These are phyloP conservation scores for Laburnicola sp. DNA, from an alignment of 2,329 filamentous ascomycete species.

Conservation along the genomic window DNA sequence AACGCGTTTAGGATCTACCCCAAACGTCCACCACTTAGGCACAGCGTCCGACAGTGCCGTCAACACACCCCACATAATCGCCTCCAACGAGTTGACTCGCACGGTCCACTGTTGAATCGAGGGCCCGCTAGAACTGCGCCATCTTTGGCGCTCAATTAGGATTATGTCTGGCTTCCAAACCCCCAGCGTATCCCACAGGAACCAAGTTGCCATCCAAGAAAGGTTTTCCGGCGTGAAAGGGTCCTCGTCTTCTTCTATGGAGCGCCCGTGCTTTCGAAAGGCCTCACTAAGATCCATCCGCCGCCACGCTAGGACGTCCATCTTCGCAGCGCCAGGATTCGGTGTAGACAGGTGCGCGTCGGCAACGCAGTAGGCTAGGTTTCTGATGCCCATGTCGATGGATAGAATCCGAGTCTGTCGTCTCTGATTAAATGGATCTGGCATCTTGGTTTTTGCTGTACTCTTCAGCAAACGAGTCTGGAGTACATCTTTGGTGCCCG, in stretches of 20 bases:
- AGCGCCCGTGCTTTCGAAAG: conserved; percentile 1
- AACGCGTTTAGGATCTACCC: conserved; percentile 44
- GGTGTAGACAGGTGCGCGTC: conserved; percentile 31
- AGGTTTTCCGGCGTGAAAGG: conserved; percentile 58
- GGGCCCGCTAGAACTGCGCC: conserved; percentile 64
- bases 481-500: conserved; percentile 63
- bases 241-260: conserved; percentile 28
- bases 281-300: conserved; percentile 34
- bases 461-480: conserved; percentile 54
- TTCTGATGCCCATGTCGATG: conserved; percentile 83
- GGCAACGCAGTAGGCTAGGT: conserved; percentile 74
- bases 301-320: conserved; percentile 36
- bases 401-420: conserved; percentile 63
- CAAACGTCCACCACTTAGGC: conserved; percentile 22
- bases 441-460: conserved; percentile 20
- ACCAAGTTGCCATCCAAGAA: conserved; percentile 58
- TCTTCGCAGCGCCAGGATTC: conserved; percentile 15
- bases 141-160: conserved; percentile 69
- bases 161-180: conserved; percentile 65
- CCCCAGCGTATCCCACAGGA: conserved; percentile 56
- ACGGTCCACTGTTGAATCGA: conserved; percentile 81
- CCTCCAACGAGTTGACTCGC: conserved; percentile 78
- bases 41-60: conserved; percentile 52
- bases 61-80: conserved; percentile 75
- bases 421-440: background rate